These are phyloP conservation scores for Polymyxa betae DNA, from an alignment of 208 protist species.

Conservation along the genomic window DNA sequence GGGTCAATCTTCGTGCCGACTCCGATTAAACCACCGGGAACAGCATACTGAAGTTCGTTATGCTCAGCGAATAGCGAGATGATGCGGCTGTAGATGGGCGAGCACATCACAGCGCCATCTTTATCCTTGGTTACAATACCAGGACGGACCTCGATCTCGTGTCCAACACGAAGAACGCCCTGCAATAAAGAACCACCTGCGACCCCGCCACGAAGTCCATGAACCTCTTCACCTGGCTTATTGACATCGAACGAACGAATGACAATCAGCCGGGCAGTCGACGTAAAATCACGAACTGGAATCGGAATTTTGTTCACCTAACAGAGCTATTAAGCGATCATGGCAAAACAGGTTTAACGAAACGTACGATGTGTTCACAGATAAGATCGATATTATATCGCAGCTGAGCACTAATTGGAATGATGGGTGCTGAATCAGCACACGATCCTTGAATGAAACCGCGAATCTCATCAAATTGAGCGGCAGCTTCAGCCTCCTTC, in stretches of 20 bases:
- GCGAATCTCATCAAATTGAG: conserved; percentile 94
- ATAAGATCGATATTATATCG: conserved; percentile 98
- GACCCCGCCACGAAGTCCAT: conserved; percentile 76
- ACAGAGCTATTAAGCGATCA: neutral
- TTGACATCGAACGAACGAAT: conserved; percentile 99
- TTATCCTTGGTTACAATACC: conserved; percentile 82
- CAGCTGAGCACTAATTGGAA: conserved; percentile 95
- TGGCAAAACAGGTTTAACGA: neutral
- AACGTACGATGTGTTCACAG: conserved; percentile 87
- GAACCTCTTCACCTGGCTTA: conserved; percentile 93
- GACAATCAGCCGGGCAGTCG: conserved; percentile 91
- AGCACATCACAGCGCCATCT: conserved; percentile 84
- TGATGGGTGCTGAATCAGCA: conserved; percentile 90
- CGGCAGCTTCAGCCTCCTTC: conserved; percentile 80
- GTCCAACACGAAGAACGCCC: conserved; percentile 93
- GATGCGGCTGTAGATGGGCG: conserved; percentile 90
- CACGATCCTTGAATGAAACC: conserved; percentile 82
- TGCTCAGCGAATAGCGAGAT: conserved; percentile 79
- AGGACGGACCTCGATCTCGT: conserved; percentile 98
- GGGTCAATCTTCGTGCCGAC: conserved; percentile 99
- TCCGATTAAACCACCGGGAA: conserved; percentile 74
- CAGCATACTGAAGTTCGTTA: conserved; percentile 96
- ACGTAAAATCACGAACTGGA: conserved; percentile 90
- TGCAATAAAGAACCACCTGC: conserved; percentile 96
- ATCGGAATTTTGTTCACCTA: conserved; percentile 89